These are phyloP conservation scores for Lomentospora prolificans DNA, from an alignment of 2,329 filamentous ascomycete species.

Conservation along the genomic window DNA sequence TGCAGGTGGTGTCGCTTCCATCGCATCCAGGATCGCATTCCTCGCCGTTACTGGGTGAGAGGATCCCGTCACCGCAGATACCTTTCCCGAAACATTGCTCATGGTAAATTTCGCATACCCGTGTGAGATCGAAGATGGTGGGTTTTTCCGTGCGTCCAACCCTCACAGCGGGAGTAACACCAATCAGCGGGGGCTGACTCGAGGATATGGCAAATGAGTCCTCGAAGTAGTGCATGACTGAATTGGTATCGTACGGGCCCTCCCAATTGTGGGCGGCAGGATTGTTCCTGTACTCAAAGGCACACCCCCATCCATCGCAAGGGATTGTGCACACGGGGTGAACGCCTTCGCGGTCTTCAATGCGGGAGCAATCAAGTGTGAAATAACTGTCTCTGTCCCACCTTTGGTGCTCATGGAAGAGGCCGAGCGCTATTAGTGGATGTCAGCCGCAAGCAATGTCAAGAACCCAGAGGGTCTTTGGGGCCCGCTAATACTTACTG, in stretches of 20 bases:
- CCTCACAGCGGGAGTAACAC: background rate
- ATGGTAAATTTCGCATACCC: background rate
- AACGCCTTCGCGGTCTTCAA: background rate
- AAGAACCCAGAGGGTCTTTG: too few relatives aligned
- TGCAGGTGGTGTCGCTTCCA: background rate
- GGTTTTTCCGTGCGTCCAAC: background rate
- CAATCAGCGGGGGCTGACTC: background rate
- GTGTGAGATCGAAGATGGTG: background rate
- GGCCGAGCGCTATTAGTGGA: background rate
- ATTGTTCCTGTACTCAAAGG: slow-evolving; percentile 1
- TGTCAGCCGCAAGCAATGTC: too few relatives aligned
- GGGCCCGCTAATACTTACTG: too few relatives aligned
- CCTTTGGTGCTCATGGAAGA: background rate
- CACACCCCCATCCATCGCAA: slow-evolving; percentile 11
- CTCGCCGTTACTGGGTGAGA: background rate
- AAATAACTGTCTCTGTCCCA: background rate
- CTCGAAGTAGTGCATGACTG: slow-evolving; percentile 10
- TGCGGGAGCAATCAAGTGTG: slow-evolving; percentile 10
- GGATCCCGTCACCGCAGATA: background rate
- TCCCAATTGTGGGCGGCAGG: background rate
- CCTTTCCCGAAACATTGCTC: background rate
- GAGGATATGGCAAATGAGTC: background rate
- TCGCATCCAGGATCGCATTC: background rate
- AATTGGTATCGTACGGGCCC: slow-evolving; percentile 7
- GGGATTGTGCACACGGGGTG: slow-evolving; percentile 1